Base-by-base conservation (phyloP, 108 stramenopile genomes). In the Cyclotella kingstonii region DNA sequence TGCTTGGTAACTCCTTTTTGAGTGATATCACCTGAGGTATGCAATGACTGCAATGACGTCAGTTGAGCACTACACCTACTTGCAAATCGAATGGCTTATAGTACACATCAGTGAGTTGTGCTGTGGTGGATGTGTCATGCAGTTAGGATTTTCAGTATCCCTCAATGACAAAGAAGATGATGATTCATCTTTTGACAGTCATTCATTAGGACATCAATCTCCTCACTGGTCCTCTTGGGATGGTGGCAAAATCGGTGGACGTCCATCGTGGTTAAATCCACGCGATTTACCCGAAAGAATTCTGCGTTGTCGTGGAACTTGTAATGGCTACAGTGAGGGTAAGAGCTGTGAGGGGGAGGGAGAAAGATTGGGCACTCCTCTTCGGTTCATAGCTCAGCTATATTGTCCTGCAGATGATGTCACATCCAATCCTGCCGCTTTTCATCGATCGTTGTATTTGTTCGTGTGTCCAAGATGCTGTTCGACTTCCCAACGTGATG, bases 361-460 rank as follows among this genome's bases (percentile, higher is more conserved):
- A 23, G 33, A 58, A 21, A 26, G 58, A 5, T 19, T 19, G n/a
- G 36, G 73, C 22, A 66, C 54, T 26, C 68, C 73, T 1, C 35
- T 88, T 64, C 42, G 60, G 11, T 91, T 88, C 58, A 36, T 86
- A 1, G 80, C 77, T 35, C 90, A 91, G 60, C 33, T 87, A 9
- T 91, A 91, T 47, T 85, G 83, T 43, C 90, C 90, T 4, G 82
- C 79, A 7, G 89, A 90, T 66, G 71, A 76, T 29, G 81, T 72
- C 22, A 46, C 64, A 21, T 21, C 21, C 11, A 74, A 73, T 36
- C 54, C 53, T 21, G 53, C 76, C 15, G 87, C 87, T 35, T 93
- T 87, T 65, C 91, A 93, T 81, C 76, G 91, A 44, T 77, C 87
- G 4, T 28, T 90, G 25, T 93, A 93, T 60, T 81, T 93, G 6